A percentile compares a stretch with the other conserved stretches of the same genome.
Evolutionary conservation across 1,139 yeast species (phyloP).

Genomic region (Pichia sp.): DNA sequence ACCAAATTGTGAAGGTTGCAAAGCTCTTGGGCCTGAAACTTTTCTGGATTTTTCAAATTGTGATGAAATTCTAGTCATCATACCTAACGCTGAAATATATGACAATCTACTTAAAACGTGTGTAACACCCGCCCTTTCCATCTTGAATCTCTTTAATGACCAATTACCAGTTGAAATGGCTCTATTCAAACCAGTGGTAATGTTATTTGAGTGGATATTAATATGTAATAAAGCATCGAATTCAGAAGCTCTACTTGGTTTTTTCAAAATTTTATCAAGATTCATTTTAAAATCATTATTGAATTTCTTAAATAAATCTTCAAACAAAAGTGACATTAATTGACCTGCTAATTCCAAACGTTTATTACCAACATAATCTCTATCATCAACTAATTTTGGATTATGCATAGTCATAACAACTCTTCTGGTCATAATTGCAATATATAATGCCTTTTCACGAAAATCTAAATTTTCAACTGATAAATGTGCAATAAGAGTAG

Average conservation of each 20-base stretch:
- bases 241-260: conserved; percentile 91
- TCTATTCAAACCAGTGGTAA: conserved; percentile 89
- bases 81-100: conserved; percentile 91
- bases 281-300: conserved; percentile 90
- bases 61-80: conserved; percentile 99
- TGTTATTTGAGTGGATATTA: conserved; percentile 84
- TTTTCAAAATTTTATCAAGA: conserved; percentile 86
- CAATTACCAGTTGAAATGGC: conserved; percentile 98
- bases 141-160: conserved; percentile 97
- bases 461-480: conserved; percentile 79
- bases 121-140: conserved; percentile 99
- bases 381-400: conserved; percentile 92
- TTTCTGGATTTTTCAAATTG: conserved; percentile 97
- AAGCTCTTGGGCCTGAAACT: conserved; percentile 98
- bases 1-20: conserved; percentile 98
- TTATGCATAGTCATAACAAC: conserved; percentile 94
- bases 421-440: conserved; percentile 94
- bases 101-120: conserved; percentile 89
- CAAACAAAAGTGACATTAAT: conserved; percentile 87
- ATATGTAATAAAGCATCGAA: conserved; percentile 89
- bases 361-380: conserved; percentile 98
- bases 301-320: conserved; percentile 93
- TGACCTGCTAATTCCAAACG: conserved; percentile 97
- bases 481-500: conserved; percentile 92
- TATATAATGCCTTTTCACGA: conserved; percentile 87